phyloP scores from a whole-genome alignment of 1,284 basidiomycete genomes.

The Melampsora americana region DNA sequence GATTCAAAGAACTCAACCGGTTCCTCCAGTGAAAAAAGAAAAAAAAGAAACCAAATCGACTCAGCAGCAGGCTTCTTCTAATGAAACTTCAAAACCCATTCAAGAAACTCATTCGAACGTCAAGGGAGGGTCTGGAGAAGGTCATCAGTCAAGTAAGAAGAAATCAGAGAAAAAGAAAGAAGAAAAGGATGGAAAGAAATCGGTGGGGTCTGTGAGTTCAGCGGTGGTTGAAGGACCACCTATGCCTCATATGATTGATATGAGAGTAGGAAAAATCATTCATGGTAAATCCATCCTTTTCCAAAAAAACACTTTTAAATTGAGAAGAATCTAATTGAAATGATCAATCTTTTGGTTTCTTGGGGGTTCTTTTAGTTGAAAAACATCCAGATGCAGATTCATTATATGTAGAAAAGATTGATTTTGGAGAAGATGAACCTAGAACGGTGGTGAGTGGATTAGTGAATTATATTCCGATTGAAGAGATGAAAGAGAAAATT shows the following conservation, averaged over 20 bases:
- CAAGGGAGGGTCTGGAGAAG: constrained; percentile 1
- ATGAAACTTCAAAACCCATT: constrained; percentile 34
- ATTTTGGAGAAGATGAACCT: constrained; percentile 86
- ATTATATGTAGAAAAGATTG: constrained; percentile 90
- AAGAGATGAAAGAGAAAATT: constrained; percentile 79
- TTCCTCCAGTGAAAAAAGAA: constrained; percentile 62
- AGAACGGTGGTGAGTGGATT: constrained; percentile 90
- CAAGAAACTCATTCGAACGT: constrained; percentile 14
- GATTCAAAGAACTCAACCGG: constrained; percentile 70
- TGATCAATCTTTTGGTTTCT: too few relatives aligned
- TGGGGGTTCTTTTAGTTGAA: constrained; percentile 63
- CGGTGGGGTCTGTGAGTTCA: constrained; percentile 54
- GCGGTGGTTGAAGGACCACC: constrained; percentile 69
- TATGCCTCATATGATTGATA: constrained; percentile 86
- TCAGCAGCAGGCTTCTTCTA: constrained; percentile 2
- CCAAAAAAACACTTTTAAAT: neutral
- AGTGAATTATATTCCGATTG: constrained; percentile 89
- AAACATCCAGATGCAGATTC: constrained; percentile 92
- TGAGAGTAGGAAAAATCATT: constrained; percentile 75
- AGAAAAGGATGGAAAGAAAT: constrained; percentile 59
- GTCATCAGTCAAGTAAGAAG: constrained; percentile 32
- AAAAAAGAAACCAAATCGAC: constrained; percentile 53
- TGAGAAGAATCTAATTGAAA: too few relatives aligned
- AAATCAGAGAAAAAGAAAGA: constrained; percentile 49
- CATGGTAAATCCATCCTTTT: constrained; percentile 64